Evolutionary conservation across 768 basidiomycete genomes (phyloP).

Genomic region (Suillus spraguei): DNA sequence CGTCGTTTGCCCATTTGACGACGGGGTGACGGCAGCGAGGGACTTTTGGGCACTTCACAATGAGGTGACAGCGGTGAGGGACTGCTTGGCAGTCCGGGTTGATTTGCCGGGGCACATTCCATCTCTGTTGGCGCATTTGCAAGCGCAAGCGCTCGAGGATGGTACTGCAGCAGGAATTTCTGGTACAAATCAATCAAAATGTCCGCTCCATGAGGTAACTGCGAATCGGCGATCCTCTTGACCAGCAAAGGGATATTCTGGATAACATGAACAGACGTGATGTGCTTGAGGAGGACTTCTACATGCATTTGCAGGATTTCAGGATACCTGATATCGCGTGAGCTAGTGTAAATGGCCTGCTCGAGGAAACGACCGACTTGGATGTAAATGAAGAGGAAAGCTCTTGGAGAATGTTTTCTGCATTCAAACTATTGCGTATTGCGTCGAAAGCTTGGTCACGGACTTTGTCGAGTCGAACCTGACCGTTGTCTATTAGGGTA

Average conservation of each 20-base stretch:
- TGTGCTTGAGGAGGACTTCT: slow-evolving; percentile 20
- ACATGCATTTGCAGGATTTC: slow-evolving; percentile 27
- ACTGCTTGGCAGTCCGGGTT: too few relatives aligned
- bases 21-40: too few relatives aligned
- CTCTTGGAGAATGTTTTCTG: slow-evolving; percentile 28
- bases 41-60: background rate
- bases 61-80: too few relatives aligned
- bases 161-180: slow-evolving; percentile 18
- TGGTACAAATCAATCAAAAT: slow-evolving; percentile 25
- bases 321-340: slow-evolving; percentile 9
- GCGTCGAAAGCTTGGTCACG: slow-evolving; percentile 21
- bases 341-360: background rate
- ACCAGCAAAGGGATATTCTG: slow-evolving; percentile 17
- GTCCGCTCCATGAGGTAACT: slow-evolving; percentile 24
- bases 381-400: slow-evolving; percentile 22
- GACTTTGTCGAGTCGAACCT: slow-evolving; percentile 25
- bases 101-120: too few relatives aligned
- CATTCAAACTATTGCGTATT: slow-evolving; percentile 22
- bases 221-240: slow-evolving; percentile 19
- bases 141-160: background rate
- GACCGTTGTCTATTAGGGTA: background rate
- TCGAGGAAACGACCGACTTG: slow-evolving; percentile 14
- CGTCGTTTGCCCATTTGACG: too few relatives aligned
- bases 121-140: background rate
- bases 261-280: slow-evolving; percentile 20